These are phyloP conservation scores for Cerioporus squamosus DNA, from an alignment of 1,284 basidiomycete genomes.

Conservation along the genomic window DNA sequence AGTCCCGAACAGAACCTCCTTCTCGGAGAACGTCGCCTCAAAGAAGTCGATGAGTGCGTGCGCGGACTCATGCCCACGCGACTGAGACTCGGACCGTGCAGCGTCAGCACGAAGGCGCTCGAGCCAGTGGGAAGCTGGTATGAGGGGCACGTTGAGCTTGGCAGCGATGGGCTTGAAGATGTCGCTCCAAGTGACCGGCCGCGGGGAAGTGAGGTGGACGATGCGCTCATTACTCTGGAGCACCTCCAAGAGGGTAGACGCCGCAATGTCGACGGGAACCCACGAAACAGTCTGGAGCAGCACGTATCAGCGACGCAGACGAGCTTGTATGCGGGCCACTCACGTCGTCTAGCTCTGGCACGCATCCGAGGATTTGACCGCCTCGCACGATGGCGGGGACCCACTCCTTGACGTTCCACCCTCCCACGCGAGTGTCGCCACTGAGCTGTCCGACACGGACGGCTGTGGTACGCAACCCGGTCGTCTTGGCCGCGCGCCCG, in stretches of 20 bases:
- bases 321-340: too few species aligned
- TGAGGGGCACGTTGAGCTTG: conserved; percentile 23
- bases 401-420: conserved; percentile 26
- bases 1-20: conserved; percentile 17
- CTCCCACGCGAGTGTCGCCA: conserved; percentile 19
- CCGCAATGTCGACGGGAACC: conserved; percentile 28
- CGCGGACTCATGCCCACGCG: conserved; percentile 15
- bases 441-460: conserved; percentile 26
- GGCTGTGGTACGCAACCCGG: conserved; percentile 9
- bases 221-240: conserved; percentile 2
- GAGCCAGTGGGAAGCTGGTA: conserved; percentile 32
- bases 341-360: conserved; percentile 12
- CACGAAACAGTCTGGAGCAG: conserved; percentile 17
- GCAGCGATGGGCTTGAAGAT: conserved; percentile 25
- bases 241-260: conserved; percentile 27
- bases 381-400: conserved; percentile 18
- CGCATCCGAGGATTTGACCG: conserved; percentile 12
- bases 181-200: conserved; percentile 29
- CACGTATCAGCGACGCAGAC: neutral
- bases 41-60: conserved; percentile 22
- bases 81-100: neutral
- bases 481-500: neutral
- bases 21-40: conserved; percentile 19
- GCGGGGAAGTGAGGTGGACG: conserved; percentile 27
- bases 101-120: conserved; percentile 14